Conservation (phyloP, 306 rosid species). For the Herpetospermum pedunculosum region DNA sequence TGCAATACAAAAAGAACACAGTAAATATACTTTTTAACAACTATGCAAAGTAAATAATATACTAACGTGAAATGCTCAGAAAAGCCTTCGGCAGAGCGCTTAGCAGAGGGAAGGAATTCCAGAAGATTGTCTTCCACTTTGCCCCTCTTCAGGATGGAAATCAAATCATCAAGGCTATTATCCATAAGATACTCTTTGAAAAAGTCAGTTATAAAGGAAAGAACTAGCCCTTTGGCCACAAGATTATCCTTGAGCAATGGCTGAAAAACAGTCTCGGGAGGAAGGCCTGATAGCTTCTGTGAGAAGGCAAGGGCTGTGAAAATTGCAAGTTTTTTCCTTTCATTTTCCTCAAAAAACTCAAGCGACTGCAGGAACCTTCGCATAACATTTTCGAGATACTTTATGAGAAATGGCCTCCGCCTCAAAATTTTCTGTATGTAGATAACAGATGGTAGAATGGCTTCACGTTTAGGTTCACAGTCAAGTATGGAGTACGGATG, state of each 20-base stretch:
- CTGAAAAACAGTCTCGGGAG: conserved; percentile 96
- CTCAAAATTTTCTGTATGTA: conserved; percentile 89
- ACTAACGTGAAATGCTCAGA: conserved; percentile 95
- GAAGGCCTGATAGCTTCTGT: conserved; percentile 97
- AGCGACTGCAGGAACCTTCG: conserved; percentile 89
- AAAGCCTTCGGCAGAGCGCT: conserved; percentile 70
- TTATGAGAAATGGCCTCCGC: conserved; percentile 90
- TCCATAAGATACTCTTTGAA: conserved; percentile 91
- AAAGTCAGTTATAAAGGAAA: conserved; percentile 85
- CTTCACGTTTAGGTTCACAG: conserved; percentile 72
- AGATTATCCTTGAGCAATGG: conserved; percentile 97
- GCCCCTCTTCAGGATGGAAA: conserved; percentile 88
- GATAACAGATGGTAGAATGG: conserved; percentile 77
- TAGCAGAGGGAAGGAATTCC: conserved; percentile 78
- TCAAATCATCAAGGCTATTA: conserved; percentile 96
- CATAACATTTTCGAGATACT: conserved; percentile 98
- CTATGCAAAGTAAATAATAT: background rate
- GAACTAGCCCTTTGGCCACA: conserved; percentile 97
- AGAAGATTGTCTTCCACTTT: conserved; percentile 92
- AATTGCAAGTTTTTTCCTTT: conserved; percentile 95
- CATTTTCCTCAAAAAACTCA: conserved; percentile 98
- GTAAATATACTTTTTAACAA: background rate
- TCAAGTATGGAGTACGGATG: conserved; percentile 87
- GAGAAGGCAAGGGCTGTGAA: conserved; percentile 99
- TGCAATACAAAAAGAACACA: background rate